phyloP scores from a whole-genome alignment of 2,329 filamentous ascomycete species.

The Botryotinia convoluta region DNA sequence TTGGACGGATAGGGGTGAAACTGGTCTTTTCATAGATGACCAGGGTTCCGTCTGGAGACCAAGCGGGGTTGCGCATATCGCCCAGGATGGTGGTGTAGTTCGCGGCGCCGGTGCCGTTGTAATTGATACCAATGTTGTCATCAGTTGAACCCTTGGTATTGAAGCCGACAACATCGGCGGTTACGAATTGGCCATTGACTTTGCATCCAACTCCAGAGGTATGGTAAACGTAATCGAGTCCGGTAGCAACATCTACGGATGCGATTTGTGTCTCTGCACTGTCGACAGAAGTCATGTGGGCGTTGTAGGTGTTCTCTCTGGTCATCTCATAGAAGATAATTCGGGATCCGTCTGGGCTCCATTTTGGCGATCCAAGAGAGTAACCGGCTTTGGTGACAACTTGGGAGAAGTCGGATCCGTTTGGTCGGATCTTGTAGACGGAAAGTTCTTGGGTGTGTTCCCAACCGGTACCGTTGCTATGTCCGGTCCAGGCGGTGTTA shows the following conservation, averaged over 20 bases:
- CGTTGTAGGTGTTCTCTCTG: conserved; percentile 41
- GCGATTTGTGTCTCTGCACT: conserved; percentile 37
- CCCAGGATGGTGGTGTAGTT: conserved; percentile 19
- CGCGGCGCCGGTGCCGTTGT: conserved; percentile 21
- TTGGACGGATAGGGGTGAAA: conserved; percentile 37
- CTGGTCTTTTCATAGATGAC: conserved; percentile 32
- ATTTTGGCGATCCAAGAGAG: conserved; percentile 42
- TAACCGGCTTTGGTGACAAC: conserved; percentile 39
- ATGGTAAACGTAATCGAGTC: conserved; percentile 36
- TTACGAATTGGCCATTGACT: conserved; percentile 24
- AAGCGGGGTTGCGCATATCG: conserved; percentile 26
- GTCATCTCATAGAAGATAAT: conserved; percentile 44
- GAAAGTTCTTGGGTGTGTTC: conserved; percentile 43
- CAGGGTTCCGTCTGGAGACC: conserved; percentile 28
- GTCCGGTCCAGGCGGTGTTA: conserved; percentile 44
- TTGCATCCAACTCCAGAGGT: conserved; percentile 27
- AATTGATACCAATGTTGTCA: conserved; percentile 25
- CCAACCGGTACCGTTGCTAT: conserved; percentile 43
- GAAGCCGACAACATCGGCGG: conserved; percentile 24
- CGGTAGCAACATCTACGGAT: conserved; percentile 43
- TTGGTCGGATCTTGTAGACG: conserved; percentile 42
- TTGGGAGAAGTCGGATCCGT: conserved; percentile 42
- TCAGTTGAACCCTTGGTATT: conserved; percentile 22
- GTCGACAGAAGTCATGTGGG: conserved; percentile 37
- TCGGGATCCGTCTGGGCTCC: conserved; percentile 40